Percentiles rank a stretch among this genome's conserved stretches.
These are phyloP conservation scores for Hanseniaspora jakobsenii DNA, from an alignment of 805 yeast genomes.

Conservation along the genomic window DNA sequence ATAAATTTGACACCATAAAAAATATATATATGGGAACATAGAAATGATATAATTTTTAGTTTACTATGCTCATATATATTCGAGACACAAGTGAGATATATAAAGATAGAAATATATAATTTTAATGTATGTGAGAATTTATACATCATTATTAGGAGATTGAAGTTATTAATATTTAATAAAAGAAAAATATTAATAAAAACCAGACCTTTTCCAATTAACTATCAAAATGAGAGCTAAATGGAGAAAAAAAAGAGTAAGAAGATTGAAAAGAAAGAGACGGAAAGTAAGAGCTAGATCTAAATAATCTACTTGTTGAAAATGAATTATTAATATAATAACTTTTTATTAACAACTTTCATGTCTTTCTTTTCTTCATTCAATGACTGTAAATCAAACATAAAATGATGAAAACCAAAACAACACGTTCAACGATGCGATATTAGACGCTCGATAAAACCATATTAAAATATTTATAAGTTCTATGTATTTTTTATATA, in stretches of 20 bases:
- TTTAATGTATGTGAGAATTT: too few relatives aligned
- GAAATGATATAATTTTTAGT: too few relatives aligned
- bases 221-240: conserved; percentile 68
- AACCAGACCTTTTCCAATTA: conserved; percentile 20
- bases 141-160: background rate
- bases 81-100: too few relatives aligned
- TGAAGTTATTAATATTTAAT: background rate
- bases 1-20: too few relatives aligned
- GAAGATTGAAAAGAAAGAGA: conserved; percentile 99
- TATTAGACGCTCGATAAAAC: conserved; percentile 7
- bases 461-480: background rate
- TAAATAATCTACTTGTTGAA: conserved; percentile 56
- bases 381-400: background rate
- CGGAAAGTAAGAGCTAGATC: conserved; percentile 99
- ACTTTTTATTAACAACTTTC: background rate
- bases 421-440: conserved; percentile 1
- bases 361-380: background rate
- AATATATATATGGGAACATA: too few relatives aligned
- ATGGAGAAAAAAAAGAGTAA: conserved; percentile 99
- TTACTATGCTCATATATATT: too few relatives aligned
- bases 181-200: conserved; percentile 16
- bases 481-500: background rate
- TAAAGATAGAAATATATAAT: too few relatives aligned
- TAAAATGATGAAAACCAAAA: background rate
- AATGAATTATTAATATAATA: conserved; percentile 2